Evolutionary conservation across 2,329 filamentous ascomycete species (phyloP), one percentile per base, ranked within the genome.

Genomic region (Sporothrix protearum): DNA sequence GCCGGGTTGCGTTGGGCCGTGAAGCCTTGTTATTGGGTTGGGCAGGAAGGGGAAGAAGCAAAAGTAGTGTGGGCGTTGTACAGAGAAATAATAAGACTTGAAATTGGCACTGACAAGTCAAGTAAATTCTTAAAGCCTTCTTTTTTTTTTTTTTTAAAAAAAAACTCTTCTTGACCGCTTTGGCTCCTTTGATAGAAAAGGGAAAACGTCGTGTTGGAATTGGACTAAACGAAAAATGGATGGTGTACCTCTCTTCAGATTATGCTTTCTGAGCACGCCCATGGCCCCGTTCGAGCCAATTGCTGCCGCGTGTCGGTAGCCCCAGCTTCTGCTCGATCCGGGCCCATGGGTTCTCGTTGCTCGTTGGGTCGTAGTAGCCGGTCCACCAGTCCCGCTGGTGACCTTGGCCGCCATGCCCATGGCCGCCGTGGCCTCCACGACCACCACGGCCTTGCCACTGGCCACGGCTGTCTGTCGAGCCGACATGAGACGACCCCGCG

Each of bases 301-400:
- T 77, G 2, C 84, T 86, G 16, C 77, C 77, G 1, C 84, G 73
- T 51, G 72, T 7, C 12, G 79, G 75, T 63, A 89, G 74, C 0
- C 84, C 83, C 30, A 78, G 78, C 7, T 78, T 75, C 75, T 81
- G 80, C 78, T 90, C 88, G 25, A 90, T 79, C 9, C 77, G 79
- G 68, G 84, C 86, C 92, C 92, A 94, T 0, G 92, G 92, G 77
- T 94, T 92, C 77, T 89, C 85, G 75, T 92, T 88, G 73, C 90
- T 92, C 72, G 83, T 85, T 0, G 87, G 86, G 72, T 92, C 86
- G 78, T 93, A 94, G 78, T 92, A 92, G 47, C 84, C 88, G 51
- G 85, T 81, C 79, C 90, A 92, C 83, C 90, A 92, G 1, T 73
- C n/a, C 16, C 71, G 64, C 75, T 70, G 68, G 51, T 70, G 57